Evolutionary conservation across 768 basidiomycete genomes (phyloP).

Genomic region (Boletus reticuloceps): DNA sequence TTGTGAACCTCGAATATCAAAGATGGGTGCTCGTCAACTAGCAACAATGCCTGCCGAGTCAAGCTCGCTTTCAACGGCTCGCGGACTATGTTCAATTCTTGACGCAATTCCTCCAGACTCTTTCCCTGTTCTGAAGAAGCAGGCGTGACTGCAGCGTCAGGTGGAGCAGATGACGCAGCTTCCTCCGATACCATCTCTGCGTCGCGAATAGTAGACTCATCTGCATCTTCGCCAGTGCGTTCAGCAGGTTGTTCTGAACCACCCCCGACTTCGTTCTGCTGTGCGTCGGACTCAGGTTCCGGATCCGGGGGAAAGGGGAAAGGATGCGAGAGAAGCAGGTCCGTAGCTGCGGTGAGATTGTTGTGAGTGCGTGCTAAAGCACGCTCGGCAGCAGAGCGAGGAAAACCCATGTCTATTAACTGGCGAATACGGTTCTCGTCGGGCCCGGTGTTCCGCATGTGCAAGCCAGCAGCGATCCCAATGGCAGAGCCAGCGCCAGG

Average conservation of each 20-base stretch:
- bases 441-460: conserved; percentile 43
- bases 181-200: conserved; percentile 31
- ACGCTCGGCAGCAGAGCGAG: conserved; percentile 79
- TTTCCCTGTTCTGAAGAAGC: conserved; percentile 32
- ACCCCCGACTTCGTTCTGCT: conserved; percentile 10
- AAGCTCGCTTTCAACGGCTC: conserved; percentile 64
- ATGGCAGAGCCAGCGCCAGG: conserved; percentile 30
- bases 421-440: conserved; percentile 81
- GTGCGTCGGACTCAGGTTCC: conserved; percentile 29
- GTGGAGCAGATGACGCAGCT: conserved; percentile 8
- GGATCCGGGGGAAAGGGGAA: conserved; percentile 74
- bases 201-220: conserved; percentile 19
- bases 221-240: conserved; percentile 26
- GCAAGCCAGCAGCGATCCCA: conserved; percentile 32
- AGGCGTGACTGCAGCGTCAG: conserved; percentile 13
- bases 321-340: conserved; percentile 80
- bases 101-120: conserved; percentile 60
- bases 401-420: conserved; percentile 96
- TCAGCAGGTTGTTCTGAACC: conserved; percentile 29
- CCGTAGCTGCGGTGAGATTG: conserved; percentile 86
- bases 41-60: conserved; percentile 63
- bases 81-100: conserved; percentile 62
- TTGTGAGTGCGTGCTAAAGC: conserved; percentile 85
- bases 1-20: conserved; percentile 86
- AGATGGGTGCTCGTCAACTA: conserved; percentile 85